Evolutionary conservation across 2,329 filamentous ascomycete species (phyloP), one percentile per base, ranked within the genome.

Genomic region (Botrytis pseudocinerea): DNA sequence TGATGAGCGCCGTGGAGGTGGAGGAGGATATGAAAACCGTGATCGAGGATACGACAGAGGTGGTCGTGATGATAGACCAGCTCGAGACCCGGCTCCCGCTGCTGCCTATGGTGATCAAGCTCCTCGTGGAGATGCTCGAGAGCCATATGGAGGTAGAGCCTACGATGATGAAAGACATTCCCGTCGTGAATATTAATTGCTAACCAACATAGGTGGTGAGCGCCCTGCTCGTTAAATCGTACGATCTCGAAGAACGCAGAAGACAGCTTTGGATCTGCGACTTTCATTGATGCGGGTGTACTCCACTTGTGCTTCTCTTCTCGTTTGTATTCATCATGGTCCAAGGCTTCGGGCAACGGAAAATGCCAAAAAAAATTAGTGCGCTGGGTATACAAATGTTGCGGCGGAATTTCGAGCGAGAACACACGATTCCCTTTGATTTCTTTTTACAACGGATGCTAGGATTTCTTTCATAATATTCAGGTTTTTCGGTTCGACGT

Each of bases 11-110:
- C 77, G 78, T 73, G 85, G 87, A 74, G 84, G 78, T 74, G 85
- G 87, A 74, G 84, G 84, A 64, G 83, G 79, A 61, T 79, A 80
- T 63, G 85, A 85, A 73, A 84, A 87, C 57, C 81, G 82, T 72
- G 84, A 87, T 28, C 80, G 81, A n/a, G 60, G 60, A 70, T 78
- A 80, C 73, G 80, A 80, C 42, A 82, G 83, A 73, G 83, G 84
- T 74, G 84, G 87, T 74, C 87, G 89, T 70, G 85, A 85, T 70
- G 87, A 89, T 66, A 81, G 82, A 72, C 81, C 82, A 77, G 78
- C 82, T 78, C 82, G 83, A 73, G 83, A 84, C 73, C 78, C 76
- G 74, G 76, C 79, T 72, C 82, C 83, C 46, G 80, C 82, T 76
- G 77, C 83, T 69, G 81, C 82, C 76, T 85, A 84, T 77, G 82